A percentile compares a stretch with the other conserved stretches of the same genome.
These are phyloP conservation scores for Neurospora discreta DNA, from an alignment of 495 filamentous ascomycete genomes.

Conservation along the genomic window DNA sequence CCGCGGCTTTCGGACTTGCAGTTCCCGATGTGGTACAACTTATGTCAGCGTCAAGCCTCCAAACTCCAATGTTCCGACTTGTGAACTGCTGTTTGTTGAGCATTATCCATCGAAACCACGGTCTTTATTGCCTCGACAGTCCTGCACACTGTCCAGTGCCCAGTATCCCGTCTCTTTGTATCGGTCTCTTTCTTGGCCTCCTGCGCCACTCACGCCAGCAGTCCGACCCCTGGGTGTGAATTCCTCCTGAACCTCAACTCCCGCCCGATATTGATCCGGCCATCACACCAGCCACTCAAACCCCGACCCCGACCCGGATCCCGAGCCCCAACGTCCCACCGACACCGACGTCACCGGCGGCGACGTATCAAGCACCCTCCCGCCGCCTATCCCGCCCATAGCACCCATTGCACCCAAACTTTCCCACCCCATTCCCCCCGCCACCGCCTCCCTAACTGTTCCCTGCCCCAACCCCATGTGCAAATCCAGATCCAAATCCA, in stretches of 20 bases:
- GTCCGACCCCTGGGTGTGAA: too few species aligned
- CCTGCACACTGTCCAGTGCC: neutral
- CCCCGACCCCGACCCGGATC: neutral
- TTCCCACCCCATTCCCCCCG: neutral
- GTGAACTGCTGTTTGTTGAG: neutral
- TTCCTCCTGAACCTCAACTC: too few species aligned
- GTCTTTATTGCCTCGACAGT: neutral
- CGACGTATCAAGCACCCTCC: neutral
- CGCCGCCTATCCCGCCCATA: neutral
- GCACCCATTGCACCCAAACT: neutral
- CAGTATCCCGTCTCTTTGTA: neutral
- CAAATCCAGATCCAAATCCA: neutral
- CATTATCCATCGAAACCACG: neutral
- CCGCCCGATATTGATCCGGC: neutral
- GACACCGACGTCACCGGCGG: neutral
- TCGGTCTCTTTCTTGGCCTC: neutral
- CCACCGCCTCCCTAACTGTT: neutral
- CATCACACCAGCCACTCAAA: neutral
- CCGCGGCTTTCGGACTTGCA: neutral
- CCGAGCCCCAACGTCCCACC: neutral
- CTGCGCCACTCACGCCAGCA: neutral
- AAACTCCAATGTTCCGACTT: neutral
- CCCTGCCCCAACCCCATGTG: neutral
- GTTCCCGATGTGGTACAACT: neutral
- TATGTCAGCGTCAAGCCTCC: neutral